Evolutionary conservation across 108 stramenopile genomes (phyloP).

Genomic region (Pseudonitzschia pungens): DNA sequence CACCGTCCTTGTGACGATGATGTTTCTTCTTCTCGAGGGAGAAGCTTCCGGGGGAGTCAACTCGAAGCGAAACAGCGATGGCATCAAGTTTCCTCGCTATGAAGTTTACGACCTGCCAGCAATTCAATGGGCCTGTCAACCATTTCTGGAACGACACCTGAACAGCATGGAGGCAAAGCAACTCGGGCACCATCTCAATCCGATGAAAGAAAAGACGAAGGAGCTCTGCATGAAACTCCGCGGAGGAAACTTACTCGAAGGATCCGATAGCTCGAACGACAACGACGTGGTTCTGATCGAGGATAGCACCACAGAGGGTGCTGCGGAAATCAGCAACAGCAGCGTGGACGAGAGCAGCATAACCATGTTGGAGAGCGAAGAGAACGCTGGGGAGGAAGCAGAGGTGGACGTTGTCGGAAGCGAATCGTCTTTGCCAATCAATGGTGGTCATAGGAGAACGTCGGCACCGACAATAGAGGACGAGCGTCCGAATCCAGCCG

Average conservation of each 20-base stretch:
- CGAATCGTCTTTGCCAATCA: background rate
- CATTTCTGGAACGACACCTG: background rate
- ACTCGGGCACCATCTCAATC: background rate
- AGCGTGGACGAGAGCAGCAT: background rate
- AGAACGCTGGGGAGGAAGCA: background rate
- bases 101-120: slow-evolving; percentile 17
- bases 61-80: background rate
- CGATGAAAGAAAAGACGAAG: slow-evolving; percentile 9
- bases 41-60: background rate
- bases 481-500: background rate
- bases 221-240: slow-evolving; percentile 12
- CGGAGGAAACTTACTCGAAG: slow-evolving; percentile 6
- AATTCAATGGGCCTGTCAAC: slow-evolving; percentile 24
- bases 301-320: background rate
- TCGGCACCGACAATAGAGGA: background rate
- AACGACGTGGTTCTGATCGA: background rate
- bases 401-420: background rate
- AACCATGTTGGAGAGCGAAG: background rate
- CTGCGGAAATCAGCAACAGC: background rate
- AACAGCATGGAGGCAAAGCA: background rate
- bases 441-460: background rate
- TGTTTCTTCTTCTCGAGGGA: background rate
- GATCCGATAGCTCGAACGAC: background rate
- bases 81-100: background rate
- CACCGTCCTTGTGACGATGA: background rate